These are phyloP conservation scores for Vinca minor DNA, from an alignment of 257 asterid species.

Conservation along the genomic window DNA sequence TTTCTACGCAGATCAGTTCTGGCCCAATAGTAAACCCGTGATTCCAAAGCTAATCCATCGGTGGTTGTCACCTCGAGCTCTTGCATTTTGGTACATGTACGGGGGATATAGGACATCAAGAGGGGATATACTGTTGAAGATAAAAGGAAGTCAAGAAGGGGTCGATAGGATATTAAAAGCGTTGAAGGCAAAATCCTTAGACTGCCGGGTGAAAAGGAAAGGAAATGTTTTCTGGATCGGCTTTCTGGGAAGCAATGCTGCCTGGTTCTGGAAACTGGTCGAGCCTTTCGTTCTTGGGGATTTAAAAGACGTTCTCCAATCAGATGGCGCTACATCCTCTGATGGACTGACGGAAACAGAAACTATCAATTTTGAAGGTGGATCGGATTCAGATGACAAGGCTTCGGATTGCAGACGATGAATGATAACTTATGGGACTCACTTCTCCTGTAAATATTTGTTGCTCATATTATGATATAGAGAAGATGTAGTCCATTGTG, in stretches of 20 bases:
- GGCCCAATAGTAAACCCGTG: conserved; percentile 44
- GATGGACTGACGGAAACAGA: conserved; percentile 25
- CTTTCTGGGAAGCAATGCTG: conserved; percentile 57
- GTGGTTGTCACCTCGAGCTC: conserved; percentile 84
- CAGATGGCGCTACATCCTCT: conserved; percentile 21
- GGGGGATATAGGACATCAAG: conserved; percentile 68
- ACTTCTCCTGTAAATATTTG: no score
- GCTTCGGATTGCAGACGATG: conserved; percentile 24
- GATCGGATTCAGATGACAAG: conserved; percentile 32
- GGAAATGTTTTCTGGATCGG: conserved; percentile 73
- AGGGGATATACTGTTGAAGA: conserved; percentile 73
- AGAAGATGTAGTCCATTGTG: no score
- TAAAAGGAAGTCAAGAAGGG: conserved; percentile 56
- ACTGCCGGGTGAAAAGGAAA: conserved; percentile 48
- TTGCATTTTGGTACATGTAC: conserved; percentile 95
- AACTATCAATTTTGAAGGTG: conserved; percentile 18
- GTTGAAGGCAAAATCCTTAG: conserved; percentile 44
- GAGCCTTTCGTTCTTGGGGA: conserved; percentile 66
- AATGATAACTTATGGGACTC: not conserved
- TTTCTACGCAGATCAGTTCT: conserved; percentile 74
- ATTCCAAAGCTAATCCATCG: conserved; percentile 78
- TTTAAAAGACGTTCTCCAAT: conserved; percentile 41
- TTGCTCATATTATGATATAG: no score
- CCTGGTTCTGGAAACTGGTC: conserved; percentile 51
- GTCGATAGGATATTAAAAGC: conserved; percentile 39